A percentile compares a stretch with the other conserved stretches of the same genome.
phyloP scores from a whole-genome alignment of 1,284 basidiomycete species.

The Marasmius fiardii region DNA sequence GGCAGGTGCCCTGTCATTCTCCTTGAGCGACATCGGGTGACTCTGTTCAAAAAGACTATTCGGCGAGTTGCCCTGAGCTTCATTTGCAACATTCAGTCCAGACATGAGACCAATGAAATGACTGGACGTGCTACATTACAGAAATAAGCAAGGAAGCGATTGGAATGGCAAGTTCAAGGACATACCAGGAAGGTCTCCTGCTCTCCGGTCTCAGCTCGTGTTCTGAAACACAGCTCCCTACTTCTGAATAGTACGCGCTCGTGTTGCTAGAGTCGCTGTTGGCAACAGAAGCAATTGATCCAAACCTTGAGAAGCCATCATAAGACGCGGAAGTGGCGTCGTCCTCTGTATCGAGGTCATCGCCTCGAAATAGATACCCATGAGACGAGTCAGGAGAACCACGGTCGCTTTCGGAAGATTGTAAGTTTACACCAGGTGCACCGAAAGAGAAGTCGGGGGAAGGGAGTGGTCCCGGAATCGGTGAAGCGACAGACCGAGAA shows the following conservation, averaged over 20 bases:
- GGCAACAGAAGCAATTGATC: conserved; percentile 55
- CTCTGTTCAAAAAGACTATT: conserved; percentile 22
- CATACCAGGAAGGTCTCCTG: conserved; percentile 51
- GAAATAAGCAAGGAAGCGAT: conserved; percentile 12
- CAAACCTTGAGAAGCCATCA: conserved; percentile 48
- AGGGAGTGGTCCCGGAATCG: conserved; percentile 69
- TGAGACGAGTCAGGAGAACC: conserved; percentile 45
- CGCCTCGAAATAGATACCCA: conserved; percentile 35
- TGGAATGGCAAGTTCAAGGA: conserved; percentile 8
- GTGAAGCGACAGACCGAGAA: conserved; percentile 46
- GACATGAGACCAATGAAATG: conserved; percentile 44
- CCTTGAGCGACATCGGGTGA: conserved; percentile 8
- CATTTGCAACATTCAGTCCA: conserved; percentile 40
- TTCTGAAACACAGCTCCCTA: conserved; percentile 35
- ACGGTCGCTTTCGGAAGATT: conserved; percentile 44
- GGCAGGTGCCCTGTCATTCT: conserved; percentile 20
- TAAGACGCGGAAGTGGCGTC: conserved; percentile 42
- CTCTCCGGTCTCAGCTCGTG: conserved; percentile 29
- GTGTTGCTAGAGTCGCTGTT: conserved; percentile 55
- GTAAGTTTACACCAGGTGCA: conserved; percentile 39
- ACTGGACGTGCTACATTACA: conserved; percentile 31
- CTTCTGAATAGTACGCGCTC: conserved; percentile 50
- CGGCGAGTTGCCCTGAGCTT: conserved; percentile 22
- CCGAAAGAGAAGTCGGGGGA: conserved; percentile 68
- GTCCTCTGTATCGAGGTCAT: conserved; percentile 49